Percentiles rank a stretch among this genome's conserved stretches.
Evolutionary conservation across 1,284 basidiomycete species (phyloP).

Genomic region (Fomitopsis pinicola): DNA sequence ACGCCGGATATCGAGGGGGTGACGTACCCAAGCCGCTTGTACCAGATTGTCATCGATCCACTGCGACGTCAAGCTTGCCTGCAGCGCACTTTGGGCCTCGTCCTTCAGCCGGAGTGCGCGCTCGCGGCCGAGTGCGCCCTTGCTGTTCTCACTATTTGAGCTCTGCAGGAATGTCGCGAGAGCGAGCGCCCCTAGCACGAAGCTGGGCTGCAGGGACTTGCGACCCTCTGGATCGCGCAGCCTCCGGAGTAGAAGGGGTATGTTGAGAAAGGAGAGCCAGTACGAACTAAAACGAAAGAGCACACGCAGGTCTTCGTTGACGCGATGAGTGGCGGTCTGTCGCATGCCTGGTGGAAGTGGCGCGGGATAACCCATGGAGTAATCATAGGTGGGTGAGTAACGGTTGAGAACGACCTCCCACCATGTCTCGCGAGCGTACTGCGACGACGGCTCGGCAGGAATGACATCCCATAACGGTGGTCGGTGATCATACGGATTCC

Average conservation of each 20-base stretch:
- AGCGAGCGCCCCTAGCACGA: conserved; percentile 62
- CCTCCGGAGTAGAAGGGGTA: conserved; percentile 59
- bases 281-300: conserved; percentile 61
- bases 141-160: conserved; percentile 50
- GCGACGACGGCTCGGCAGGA: conserved; percentile 51
- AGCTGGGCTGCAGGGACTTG: conserved; percentile 58
- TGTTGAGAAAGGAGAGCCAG: conserved; percentile 70
- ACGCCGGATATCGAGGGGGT: not conserved
- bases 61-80: conserved; percentile 62
- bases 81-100: conserved; percentile 64
- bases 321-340: conserved; percentile 37
- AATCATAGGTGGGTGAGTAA: conserved; percentile 38
- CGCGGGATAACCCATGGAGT: conserved; percentile 25
- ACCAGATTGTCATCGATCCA: conserved; percentile 70
- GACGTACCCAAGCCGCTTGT: conserved; percentile 69
- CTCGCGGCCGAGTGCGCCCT: conserved; percentile 37
- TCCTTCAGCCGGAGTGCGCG: conserved; percentile 57
- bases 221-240: conserved; percentile 52
- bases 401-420: conserved; percentile 66
- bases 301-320: conserved; percentile 58
- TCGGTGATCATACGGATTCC: not conserved
- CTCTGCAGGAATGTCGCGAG: conserved; percentile 68
- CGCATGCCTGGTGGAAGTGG: conserved; percentile 39
- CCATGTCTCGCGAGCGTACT: conserved; percentile 69
- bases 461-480: conserved; percentile 21